Percentiles rank a stretch among this genome's conserved stretches.
Evolutionary conservation across 176 grass and related monocot species (phyloP).

Genomic region (Phoenix roebelenii): DNA sequence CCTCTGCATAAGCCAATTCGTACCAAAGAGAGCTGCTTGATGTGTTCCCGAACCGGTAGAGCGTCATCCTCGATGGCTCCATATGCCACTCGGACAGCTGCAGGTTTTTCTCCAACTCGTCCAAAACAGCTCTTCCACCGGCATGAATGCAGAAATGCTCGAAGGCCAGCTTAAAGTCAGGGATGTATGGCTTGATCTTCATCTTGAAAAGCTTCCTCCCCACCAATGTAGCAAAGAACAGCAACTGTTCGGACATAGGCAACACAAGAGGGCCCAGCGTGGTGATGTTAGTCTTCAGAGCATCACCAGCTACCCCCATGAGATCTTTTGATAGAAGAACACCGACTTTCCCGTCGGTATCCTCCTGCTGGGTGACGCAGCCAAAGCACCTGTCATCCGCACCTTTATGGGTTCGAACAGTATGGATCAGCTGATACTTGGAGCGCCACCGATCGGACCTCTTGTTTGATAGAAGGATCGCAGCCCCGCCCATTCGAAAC

Average conservation of each 20-base stretch:
- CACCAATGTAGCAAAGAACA: constrained; percentile 2
- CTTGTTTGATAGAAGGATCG: constrained; percentile 7
- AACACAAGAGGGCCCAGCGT: background rate
- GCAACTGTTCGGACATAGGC: background rate
- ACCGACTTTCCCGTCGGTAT: background rate
- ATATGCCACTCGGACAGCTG: constrained; percentile 21
- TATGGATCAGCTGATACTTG: constrained; percentile 1
- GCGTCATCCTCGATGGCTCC: constrained; percentile 33
- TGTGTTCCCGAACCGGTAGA: constrained; percentile 33
- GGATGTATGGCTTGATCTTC: constrained; percentile 27
- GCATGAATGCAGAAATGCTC: constrained; percentile 42
- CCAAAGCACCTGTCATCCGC: constrained; percentile 7
- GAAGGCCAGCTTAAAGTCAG: constrained; percentile 35
- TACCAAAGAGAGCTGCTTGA: constrained; percentile 39
- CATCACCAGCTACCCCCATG: constrained; percentile 5
- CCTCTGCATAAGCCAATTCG: constrained; percentile 22
- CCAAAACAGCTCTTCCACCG: constrained; percentile 25
- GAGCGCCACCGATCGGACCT: background rate
- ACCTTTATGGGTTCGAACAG: constrained; percentile 5
- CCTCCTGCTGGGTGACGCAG: constrained; percentile 7
- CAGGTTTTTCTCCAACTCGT: constrained; percentile 33
- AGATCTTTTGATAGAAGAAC: constrained; percentile 8
- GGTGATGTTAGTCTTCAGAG: constrained; percentile 11
- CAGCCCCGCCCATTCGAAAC: constrained; percentile 7
- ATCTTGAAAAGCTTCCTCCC: constrained; percentile 8